A percentile compares a stretch with the other conserved stretches of the same genome.
Conservation (phyloP, 1,284 basidiomycete species). For the Malassezia japonica region DNA sequence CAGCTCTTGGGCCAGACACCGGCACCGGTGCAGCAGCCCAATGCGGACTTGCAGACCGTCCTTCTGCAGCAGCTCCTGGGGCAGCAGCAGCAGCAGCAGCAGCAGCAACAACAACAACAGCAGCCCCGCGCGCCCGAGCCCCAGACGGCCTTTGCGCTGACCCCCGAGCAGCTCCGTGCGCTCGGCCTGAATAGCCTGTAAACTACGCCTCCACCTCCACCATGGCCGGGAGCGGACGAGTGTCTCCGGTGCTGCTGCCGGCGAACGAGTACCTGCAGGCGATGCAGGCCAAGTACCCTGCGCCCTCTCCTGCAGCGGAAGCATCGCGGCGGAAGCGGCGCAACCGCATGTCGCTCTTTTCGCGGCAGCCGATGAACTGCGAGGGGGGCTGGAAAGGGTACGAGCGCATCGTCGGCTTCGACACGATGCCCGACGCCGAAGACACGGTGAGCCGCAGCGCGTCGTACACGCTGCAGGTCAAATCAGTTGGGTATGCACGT, state of each 20-base stretch:
- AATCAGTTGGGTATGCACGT: constrained; percentile 70
- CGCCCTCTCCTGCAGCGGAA: not conserved
- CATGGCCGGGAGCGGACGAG: not conserved
- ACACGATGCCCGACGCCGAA: constrained; percentile 46
- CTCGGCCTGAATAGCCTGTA: not conserved
- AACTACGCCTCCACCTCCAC: not conserved
- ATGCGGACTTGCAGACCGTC: no score
- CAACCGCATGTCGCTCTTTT: constrained; percentile 13
- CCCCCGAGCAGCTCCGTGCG: constrained; percentile 5
- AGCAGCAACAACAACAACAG: no score
- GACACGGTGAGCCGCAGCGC: constrained; percentile 34
- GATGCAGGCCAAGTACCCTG: not conserved
- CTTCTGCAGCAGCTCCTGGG: no score
- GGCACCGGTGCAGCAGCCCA: not conserved
- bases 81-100: no score
- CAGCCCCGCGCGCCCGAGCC: no score
- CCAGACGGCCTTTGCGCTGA: not conserved
- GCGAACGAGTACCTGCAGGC: not conserved
- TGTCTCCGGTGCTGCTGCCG: not conserved
- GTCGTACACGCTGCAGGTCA: constrained; percentile 58
- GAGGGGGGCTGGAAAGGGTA: constrained; percentile 21
- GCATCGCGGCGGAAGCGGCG: not conserved
- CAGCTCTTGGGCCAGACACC: not conserved
- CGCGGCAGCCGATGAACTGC: not conserved
- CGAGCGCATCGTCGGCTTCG: constrained; percentile 45